Evolutionary conservation across 768 basidiomycete species (phyloP).

Genomic region (Bullera alba): DNA sequence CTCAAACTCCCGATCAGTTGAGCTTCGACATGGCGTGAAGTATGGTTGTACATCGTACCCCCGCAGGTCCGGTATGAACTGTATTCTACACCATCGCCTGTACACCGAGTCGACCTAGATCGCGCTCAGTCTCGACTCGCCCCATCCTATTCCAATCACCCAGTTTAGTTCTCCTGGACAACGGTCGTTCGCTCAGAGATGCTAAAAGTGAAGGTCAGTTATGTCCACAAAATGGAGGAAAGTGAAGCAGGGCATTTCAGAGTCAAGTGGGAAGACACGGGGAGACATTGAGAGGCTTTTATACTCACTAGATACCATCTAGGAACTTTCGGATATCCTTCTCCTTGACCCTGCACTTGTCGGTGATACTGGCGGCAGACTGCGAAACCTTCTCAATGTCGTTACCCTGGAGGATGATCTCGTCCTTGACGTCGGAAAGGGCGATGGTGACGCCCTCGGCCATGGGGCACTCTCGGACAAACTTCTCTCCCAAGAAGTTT

Average conservation of each 20-base stretch:
- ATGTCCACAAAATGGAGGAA: background rate
- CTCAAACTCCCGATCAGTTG: too few species aligned
- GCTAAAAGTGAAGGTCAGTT: conserved; percentile 36
- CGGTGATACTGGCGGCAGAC: conserved; percentile 96
- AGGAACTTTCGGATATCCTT: conserved; percentile 98
- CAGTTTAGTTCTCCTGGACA: conserved; percentile 22
- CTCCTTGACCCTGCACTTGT: conserved; percentile 92
- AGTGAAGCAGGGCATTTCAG: background rate
- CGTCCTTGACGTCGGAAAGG: conserved; percentile 42
- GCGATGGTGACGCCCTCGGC: conserved; percentile 59
- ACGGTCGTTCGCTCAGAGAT: conserved; percentile 44
- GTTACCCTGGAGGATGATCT: conserved; percentile 80
- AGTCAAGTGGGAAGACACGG: background rate
- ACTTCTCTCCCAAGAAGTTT: conserved; percentile 56
- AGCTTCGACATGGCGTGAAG: too few species aligned
- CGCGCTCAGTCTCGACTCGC: background rate
- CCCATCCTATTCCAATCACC: background rate
- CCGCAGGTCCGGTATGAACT: too few species aligned
- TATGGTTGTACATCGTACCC: too few species aligned
- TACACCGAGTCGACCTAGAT: too few species aligned
- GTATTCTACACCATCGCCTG: too few species aligned
- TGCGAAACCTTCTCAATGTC: conserved; percentile 97
- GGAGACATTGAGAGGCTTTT: too few species aligned
- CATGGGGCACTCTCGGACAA: conserved; percentile 87
- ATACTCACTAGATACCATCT: conserved; percentile 54